Conservation (phyloP, 2,329 filamentous ascomycete genomes). For the Beauveria scarabaeidicola region DNA sequence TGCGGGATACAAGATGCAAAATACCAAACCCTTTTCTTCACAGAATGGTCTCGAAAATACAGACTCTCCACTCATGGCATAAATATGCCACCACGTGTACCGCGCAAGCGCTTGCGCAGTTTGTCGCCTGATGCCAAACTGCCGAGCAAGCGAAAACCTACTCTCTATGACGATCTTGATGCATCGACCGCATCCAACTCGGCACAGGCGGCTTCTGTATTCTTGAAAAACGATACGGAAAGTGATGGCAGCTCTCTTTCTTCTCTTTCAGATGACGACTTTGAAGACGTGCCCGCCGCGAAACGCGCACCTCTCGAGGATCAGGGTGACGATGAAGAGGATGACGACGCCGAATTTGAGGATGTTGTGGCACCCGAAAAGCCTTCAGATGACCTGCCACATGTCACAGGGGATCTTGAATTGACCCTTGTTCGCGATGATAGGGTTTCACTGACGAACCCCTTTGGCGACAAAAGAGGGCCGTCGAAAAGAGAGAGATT, state of each 20-base stretch:
- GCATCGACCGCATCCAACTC: constrained; percentile 36
- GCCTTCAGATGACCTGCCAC: constrained; percentile 28
- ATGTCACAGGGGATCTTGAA: constrained; percentile 58
- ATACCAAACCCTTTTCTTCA: neutral
- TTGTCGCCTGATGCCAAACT: constrained; percentile 21
- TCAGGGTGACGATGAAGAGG: constrained; percentile 37
- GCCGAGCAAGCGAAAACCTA: constrained; percentile 37
- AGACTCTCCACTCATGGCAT: neutral
- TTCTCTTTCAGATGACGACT: constrained; percentile 47
- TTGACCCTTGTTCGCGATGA: constrained; percentile 57
- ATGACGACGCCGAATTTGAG: constrained; percentile 51
- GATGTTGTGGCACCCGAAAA: constrained; percentile 40
- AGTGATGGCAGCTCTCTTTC: constrained; percentile 41
- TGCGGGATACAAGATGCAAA: neutral
- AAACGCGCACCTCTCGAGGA: constrained; percentile 36
- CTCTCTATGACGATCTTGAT: constrained; percentile 54
- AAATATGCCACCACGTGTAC: constrained; percentile 58
- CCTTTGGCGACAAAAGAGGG: constrained; percentile 65
- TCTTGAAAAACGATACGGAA: constrained; percentile 35
- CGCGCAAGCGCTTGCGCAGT: constrained; percentile 55
- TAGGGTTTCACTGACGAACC: constrained; percentile 51
- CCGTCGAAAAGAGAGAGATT: constrained; percentile 76
- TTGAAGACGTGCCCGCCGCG: constrained; percentile 57
- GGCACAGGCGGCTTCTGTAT: constrained; percentile 32
- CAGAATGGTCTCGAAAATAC: neutral